phyloP scores from a whole-genome alignment of 257 asterid genomes.

The Parsonsia alboflavescens region DNA sequence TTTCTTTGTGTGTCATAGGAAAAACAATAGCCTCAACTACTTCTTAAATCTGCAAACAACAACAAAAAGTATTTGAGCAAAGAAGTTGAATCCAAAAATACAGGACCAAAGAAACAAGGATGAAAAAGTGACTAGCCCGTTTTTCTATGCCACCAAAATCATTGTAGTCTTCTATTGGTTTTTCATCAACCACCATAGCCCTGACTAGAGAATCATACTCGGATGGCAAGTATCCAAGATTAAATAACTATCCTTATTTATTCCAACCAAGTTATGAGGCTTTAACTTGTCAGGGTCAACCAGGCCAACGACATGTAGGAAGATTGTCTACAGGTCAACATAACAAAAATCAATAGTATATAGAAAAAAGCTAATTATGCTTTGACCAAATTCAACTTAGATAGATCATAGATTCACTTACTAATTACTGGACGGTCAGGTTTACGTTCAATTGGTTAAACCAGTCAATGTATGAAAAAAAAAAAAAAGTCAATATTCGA shows the following conservation, averaged over 20 bases:
- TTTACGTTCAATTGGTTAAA: too few relatives aligned
- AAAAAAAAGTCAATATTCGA: too few relatives aligned
- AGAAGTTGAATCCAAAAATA: constrained; percentile 2
- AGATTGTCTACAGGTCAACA: constrained; percentile 62
- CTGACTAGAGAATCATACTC: constrained; percentile 96
- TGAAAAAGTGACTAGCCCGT: constrained; percentile 43
- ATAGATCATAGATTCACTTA: too few relatives aligned
- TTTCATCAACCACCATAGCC: constrained; percentile 99
- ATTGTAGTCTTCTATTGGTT: constrained; percentile 95
- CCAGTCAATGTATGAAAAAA: too few relatives aligned
- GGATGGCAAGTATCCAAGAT: constrained; percentile 93
- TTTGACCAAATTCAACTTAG: too few relatives aligned
- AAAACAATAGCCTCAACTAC: constrained; percentile 83
- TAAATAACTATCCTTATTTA: constrained; percentile 92
- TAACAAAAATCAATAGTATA: constrained; percentile 7
- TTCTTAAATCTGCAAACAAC: constrained; percentile 64
- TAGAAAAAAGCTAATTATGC: too few relatives aligned
- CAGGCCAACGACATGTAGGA: constrained; percentile 91
- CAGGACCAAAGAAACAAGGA: background rate
- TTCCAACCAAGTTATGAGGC: constrained; percentile 98
- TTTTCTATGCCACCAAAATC: constrained; percentile 96
- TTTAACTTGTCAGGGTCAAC: constrained; percentile 92
- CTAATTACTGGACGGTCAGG: too few relatives aligned
- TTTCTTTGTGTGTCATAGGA: constrained; percentile 86
- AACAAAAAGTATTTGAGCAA: background rate